Percentiles rank a stretch among this genome's conserved stretches.
These are phyloP conservation scores for Claviceps quebecensis DNA, from an alignment of 2,329 filamentous ascomycete genomes.

Conservation along the genomic window DNA sequence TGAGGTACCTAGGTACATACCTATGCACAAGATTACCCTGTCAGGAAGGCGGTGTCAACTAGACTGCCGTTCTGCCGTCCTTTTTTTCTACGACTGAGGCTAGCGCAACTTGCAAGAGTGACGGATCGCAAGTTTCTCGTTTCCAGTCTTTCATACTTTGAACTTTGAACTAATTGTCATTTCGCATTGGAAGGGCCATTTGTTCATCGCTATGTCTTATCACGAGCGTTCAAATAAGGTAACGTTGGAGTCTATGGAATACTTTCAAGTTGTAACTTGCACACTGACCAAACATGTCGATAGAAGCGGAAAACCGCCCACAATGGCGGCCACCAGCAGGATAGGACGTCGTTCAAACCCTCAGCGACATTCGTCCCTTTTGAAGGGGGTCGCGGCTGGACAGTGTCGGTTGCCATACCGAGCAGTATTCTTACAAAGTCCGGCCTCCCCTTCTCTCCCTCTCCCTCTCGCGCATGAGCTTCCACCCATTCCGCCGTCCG, in stretches of 20 bases:
- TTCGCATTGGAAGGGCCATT: not conserved
- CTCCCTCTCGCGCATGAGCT: not conserved
- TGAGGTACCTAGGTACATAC: too few species aligned
- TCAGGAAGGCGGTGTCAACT: too few species aligned
- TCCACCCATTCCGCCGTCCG: too few species aligned
- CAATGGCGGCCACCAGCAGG: constrained; percentile 19
- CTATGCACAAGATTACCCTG: too few species aligned
- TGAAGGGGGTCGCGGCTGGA: constrained; percentile 51
- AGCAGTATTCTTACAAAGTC: constrained; percentile 67
- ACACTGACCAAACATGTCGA: not conserved
- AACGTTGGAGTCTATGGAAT: not conserved
- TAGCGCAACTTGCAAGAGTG: too few species aligned
- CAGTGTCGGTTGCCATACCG: constrained; percentile 63
- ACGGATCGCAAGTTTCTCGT: too few species aligned
- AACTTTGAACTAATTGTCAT: too few species aligned
- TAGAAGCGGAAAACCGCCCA: constrained; percentile 38
- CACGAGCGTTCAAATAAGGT: constrained; percentile 21
- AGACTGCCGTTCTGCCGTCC: too few species aligned
- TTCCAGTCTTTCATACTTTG: too few species aligned
- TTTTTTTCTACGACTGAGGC: too few species aligned
- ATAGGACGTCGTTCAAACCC: constrained; percentile 44
- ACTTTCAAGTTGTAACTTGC: not conserved
- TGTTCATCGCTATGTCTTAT: constrained; percentile 16
- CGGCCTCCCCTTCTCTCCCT: constrained; percentile 6
- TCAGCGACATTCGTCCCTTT: constrained; percentile 54